Conservation (phyloP, 179 eudicot genomes). For the Carnegiea gigantea region DNA sequence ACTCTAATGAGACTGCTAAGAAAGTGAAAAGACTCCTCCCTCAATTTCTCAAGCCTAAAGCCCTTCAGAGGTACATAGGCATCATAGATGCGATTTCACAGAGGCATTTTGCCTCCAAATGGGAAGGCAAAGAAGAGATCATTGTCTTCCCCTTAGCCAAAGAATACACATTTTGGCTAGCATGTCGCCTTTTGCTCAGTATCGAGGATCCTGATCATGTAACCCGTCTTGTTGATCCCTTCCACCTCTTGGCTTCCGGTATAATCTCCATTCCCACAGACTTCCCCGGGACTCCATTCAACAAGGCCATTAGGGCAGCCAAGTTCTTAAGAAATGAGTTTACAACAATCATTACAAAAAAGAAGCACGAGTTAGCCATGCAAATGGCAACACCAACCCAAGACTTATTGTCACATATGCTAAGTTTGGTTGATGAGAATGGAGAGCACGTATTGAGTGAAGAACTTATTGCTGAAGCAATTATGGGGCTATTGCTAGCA, state of each 20-base stretch:
- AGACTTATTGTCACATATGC: constrained; percentile 2
- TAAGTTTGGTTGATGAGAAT: not conserved
- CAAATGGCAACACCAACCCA: not conserved
- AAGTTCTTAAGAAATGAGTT: constrained; percentile 1
- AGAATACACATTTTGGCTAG: constrained; percentile 36
- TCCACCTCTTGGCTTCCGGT: constrained; percentile 30
- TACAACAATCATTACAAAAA: not conserved
- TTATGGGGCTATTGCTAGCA: not conserved
- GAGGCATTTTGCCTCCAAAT: not conserved
- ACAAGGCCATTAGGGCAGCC: constrained; percentile 25
- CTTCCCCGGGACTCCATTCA: constrained; percentile 38
- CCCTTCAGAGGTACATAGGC: not conserved
- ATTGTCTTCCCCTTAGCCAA: constrained; percentile 30
- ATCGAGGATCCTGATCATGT: constrained; percentile 27
- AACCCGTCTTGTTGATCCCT: constrained; percentile 24
- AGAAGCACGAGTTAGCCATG: not conserved
- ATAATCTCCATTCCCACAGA: constrained; percentile 32
- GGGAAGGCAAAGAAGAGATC: not conserved
- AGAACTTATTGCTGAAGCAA: not conserved
- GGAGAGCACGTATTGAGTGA: not conserved
- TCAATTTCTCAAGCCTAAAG: not conserved
- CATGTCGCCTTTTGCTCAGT: constrained; percentile 34
- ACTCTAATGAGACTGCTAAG: constrained; percentile 31
- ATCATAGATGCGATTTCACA: not conserved
- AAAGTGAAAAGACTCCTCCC: constrained; percentile 35